Evolutionary conservation across 148 eudicot genomes (phyloP).

Genomic region (Rhododendron griersonianum): DNA sequence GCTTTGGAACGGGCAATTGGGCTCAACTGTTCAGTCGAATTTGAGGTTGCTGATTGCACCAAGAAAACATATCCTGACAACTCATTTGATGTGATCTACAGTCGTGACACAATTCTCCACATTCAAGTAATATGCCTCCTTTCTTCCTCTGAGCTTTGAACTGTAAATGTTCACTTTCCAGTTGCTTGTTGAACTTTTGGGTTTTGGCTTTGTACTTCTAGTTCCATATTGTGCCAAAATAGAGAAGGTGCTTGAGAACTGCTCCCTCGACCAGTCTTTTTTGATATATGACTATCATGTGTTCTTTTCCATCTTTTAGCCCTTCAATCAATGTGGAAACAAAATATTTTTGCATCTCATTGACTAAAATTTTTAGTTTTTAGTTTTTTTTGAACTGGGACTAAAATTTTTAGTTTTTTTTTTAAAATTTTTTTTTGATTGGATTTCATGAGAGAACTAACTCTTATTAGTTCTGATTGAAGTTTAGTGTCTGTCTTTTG

Average conservation of each 20-base stretch:
- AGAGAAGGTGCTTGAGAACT: neutral
- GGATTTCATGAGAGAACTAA: neutral
- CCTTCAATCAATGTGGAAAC: neutral
- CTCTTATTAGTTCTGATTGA: neutral
- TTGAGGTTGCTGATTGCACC: slow-evolving; percentile 98
- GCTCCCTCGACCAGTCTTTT: neutral
- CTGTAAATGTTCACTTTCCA: neutral
- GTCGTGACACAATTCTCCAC: slow-evolving; percentile 98
- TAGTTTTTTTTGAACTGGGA: neutral
- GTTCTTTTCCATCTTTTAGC: neutral
- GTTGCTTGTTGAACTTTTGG: neutral
- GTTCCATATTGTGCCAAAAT: neutral
- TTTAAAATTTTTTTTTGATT: neutral
- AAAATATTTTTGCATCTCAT: neutral
- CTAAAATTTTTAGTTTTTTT: neutral
- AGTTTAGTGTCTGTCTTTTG: neutral
- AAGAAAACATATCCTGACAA: slow-evolving; percentile 75
- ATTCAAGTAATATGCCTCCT: slow-evolving; percentile 60
- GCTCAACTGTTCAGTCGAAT: slow-evolving; percentile 80
- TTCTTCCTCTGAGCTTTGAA: neutral
- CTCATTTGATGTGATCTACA: slow-evolving; percentile 89
- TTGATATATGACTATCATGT: neutral
- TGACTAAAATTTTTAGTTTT: neutral
- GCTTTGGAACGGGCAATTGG: slow-evolving; percentile 94
- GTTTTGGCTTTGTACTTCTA: neutral